Percentiles rank a stretch among this genome's conserved stretches.
Conservation (phyloP, 805 yeast genomes). For the Candida gorgasii region DNA sequence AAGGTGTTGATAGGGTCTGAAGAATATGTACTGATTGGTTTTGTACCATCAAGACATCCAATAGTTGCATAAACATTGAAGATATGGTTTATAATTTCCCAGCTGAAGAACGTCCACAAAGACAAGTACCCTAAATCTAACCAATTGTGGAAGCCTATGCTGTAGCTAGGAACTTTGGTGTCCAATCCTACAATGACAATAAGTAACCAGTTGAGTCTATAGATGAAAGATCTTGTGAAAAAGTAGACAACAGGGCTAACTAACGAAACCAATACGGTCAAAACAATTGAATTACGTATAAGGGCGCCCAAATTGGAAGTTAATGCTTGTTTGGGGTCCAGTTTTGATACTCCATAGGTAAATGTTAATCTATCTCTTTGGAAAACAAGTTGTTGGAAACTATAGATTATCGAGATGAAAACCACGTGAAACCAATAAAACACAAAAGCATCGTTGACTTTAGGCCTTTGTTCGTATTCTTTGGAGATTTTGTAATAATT, state of each 20-base stretch:
- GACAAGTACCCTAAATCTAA: constrained; percentile 31
- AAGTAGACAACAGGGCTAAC: constrained; percentile 41
- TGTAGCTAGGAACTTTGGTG: constrained; percentile 40
- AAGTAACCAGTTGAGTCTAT: constrained; percentile 33
- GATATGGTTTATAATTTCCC: constrained; percentile 60
- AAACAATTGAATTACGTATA: constrained; percentile 38
- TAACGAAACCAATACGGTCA: constrained; percentile 28
- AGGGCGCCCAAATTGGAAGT: constrained; percentile 28
- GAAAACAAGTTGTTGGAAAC: constrained; percentile 50
- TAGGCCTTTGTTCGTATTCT: constrained; percentile 39
- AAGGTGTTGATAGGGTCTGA: constrained; percentile 65
- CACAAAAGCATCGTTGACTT: constrained; percentile 45
- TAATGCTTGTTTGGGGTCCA: constrained; percentile 39
- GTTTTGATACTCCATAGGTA: constrained; percentile 43
- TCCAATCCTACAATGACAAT: constrained; percentile 37
- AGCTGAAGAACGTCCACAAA: constrained; percentile 37
- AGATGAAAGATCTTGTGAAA: constrained; percentile 43
- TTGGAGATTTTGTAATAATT: constrained; percentile 36
- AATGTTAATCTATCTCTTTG: constrained; percentile 58
- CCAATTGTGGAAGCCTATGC: constrained; percentile 30
- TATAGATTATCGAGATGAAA: constrained; percentile 45
- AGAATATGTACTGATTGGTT: constrained; percentile 58
- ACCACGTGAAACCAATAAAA: constrained; percentile 50
- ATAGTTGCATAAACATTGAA: constrained; percentile 67
- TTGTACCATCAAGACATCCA: constrained; percentile 70